These are phyloP conservation scores for Peribolospora baueri DNA, from an alignment of 768 basidiomycete species.

Conservation along the genomic window DNA sequence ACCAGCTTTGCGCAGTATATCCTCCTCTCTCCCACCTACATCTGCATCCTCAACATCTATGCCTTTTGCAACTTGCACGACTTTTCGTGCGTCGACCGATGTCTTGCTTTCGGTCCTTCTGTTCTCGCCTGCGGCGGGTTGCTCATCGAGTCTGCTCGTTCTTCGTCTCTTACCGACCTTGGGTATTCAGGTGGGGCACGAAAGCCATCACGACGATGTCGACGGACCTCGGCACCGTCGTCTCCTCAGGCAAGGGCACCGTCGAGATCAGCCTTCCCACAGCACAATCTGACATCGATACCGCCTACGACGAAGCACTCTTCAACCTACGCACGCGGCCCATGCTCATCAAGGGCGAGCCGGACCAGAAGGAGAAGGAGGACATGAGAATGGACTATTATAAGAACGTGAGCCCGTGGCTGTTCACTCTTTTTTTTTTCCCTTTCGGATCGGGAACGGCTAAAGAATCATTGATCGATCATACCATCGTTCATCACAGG, in stretches of 20 bases:
- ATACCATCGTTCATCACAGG: constrained; percentile 4
- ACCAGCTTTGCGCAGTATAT: constrained; percentile 78
- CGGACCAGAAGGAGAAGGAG: constrained; percentile 14
- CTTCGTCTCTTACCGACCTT: constrained; percentile 4
- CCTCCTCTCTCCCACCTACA: constrained; percentile 20
- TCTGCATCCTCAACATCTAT: constrained; percentile 31
- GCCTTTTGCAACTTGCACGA: constrained; percentile 70
- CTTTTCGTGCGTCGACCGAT: constrained; percentile 3
- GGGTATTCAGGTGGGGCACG: constrained; percentile 14
- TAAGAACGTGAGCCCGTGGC: constrained; percentile 7
- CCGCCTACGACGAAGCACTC: constrained; percentile 67
- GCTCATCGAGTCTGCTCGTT: background rate
- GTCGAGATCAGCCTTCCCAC: constrained; percentile 13
- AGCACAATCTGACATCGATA: constrained; percentile 13
- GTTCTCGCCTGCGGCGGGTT: too few relatives aligned
- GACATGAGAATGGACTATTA: constrained; percentile 19
- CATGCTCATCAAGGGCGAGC: constrained; percentile 15
- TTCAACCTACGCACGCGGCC: constrained; percentile 23
- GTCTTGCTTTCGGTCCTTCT: background rate
- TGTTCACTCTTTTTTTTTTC: background rate
- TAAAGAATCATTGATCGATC: background rate
- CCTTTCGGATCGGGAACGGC: background rate
- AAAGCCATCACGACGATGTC: constrained; percentile 10
- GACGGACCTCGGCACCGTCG: constrained; percentile 13
- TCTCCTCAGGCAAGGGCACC: constrained; percentile 7